These are phyloP conservation scores for Uronychia setigera DNA, from an alignment of 73 alveolate species.

Conservation along the genomic window DNA sequence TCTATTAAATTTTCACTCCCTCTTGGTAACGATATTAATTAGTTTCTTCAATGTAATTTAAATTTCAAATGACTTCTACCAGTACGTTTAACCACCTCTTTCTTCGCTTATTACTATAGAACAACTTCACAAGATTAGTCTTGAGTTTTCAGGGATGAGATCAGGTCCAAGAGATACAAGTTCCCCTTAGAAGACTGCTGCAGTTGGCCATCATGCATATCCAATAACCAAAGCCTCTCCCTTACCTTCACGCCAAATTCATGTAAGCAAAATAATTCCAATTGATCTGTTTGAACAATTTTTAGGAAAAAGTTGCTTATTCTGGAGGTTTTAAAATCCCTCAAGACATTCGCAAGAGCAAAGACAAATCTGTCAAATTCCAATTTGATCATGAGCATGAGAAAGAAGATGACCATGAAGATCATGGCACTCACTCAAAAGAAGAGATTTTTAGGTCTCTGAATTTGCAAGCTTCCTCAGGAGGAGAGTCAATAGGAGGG, in stretches of 20 bases:
- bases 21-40: no score
- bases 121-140: no score
- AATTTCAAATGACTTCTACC: no score
- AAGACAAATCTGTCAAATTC: slow-evolving; percentile 1
- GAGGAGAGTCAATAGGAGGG: slow-evolving; percentile 24
- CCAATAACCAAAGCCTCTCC: no score
- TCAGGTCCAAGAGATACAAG: slow-evolving; percentile 48
- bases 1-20: no score
- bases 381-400: slow-evolving; percentile 16
- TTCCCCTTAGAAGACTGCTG: slow-evolving; percentile 8
- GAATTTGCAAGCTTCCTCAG: slow-evolving; percentile 12
- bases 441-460: slow-evolving; percentile 52
- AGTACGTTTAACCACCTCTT: no score
- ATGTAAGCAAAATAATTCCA: no score
- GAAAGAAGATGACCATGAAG: slow-evolving; percentile 12
- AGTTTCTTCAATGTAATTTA: no score
- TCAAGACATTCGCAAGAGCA: slow-evolving; percentile 20
- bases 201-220: no score
- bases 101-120: no score
- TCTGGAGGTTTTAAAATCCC: slow-evolving; percentile 66
- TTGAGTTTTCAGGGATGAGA: slow-evolving; percentile 51
- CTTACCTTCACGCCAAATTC: no score
- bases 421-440: slow-evolving; percentile 12
- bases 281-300: slow-evolving; percentile 24
- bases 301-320: slow-evolving; percentile 23